A percentile compares a stretch with the other conserved stretches of the same genome.
These are phyloP conservation scores for Tricholoma sp. DNA, from an alignment of 768 basidiomycete genomes.

Conservation along the genomic window DNA sequence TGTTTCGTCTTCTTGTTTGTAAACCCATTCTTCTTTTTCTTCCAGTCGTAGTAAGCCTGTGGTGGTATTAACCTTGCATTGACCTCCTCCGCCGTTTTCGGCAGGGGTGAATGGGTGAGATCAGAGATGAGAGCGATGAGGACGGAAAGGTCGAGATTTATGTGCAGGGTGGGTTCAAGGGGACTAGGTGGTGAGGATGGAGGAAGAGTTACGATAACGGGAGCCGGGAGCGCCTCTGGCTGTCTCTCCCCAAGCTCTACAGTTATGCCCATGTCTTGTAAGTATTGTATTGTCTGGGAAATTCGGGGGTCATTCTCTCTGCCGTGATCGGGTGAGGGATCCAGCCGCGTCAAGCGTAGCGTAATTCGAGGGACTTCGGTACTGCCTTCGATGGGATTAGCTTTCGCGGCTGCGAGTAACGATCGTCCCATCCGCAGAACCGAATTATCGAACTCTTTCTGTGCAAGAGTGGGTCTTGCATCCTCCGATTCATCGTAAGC, in stretches of 20 bases:
- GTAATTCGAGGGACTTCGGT: slow-evolving; percentile 42
- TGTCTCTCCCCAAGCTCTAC: slow-evolving; percentile 61
- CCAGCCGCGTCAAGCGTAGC: slow-evolving; percentile 66
- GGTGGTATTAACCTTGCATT: slow-evolving; percentile 60
- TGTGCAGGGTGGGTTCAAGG: slow-evolving; percentile 46
- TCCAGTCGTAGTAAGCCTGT: slow-evolving; percentile 56
- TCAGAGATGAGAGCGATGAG: slow-evolving; percentile 83
- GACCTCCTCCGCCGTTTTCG: slow-evolving; percentile 50
- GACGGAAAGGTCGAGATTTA: slow-evolving; percentile 82
- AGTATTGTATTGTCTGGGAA: slow-evolving; percentile 45
- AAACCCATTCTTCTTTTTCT: slow-evolving; percentile 29
- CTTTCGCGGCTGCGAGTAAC: slow-evolving; percentile 58
- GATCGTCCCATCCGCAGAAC: slow-evolving; percentile 65
- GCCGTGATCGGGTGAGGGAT: slow-evolving; percentile 33
- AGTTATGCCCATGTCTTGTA: slow-evolving; percentile 59
- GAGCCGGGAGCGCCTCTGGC: slow-evolving; percentile 19
- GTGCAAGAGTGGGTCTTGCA: slow-evolving; percentile 40
- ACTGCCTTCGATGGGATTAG: slow-evolving; percentile 43
- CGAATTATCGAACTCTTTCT: slow-evolving; percentile 64
- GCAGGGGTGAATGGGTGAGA: slow-evolving; percentile 69
- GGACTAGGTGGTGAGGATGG: slow-evolving; percentile 11
- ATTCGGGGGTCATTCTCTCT: slow-evolving; percentile 50
- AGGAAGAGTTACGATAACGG: not conserved
- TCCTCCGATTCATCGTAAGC: slow-evolving; percentile 47
- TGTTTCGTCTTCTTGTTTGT: slow-evolving; percentile 13